These are phyloP conservation scores for Arachis monticola DNA, from an alignment of 331 rosid species.

Conservation along the genomic window DNA sequence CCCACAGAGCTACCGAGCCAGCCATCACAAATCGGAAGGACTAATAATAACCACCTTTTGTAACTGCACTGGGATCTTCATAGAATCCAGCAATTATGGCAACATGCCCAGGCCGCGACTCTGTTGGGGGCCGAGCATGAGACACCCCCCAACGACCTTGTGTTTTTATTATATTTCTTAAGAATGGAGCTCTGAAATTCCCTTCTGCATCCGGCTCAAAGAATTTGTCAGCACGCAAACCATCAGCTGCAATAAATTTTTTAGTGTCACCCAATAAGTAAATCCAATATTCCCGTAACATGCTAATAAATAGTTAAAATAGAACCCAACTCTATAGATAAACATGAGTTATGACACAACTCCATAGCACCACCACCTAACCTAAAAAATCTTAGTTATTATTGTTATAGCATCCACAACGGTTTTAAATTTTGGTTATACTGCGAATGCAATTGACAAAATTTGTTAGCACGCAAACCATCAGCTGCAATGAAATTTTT, in stretches of 20 bases:
- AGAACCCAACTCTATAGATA: too few species aligned
- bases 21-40: background rate
- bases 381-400: too few species aligned
- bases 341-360: too few species aligned
- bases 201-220: conserved; percentile 76
- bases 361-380: too few species aligned
- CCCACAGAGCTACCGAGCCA: background rate
- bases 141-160: conserved; percentile 95
- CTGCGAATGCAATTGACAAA: too few species aligned
- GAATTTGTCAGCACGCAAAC: conserved; percentile 92
- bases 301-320: background rate
- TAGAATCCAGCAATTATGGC: conserved; percentile 90
- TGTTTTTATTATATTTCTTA: conserved; percentile 65
- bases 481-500: too few species aligned
- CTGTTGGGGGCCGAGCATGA: conserved; percentile 95
- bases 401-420: too few species aligned
- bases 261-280: conserved; percentile 19
- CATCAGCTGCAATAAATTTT: conserved; percentile 68
- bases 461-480: too few species aligned
- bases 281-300: background rate
- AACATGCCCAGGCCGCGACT: conserved; percentile 92
- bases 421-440: too few species aligned
- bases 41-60: conserved; percentile 60
- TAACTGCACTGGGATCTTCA: conserved; percentile 94
- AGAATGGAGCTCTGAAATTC: conserved; percentile 75